A percentile compares a stretch with the other conserved stretches of the same genome.
Evolutionary conservation across 306 rosid genomes (phyloP).

Genomic region (apple (Malus domestica)): DNA sequence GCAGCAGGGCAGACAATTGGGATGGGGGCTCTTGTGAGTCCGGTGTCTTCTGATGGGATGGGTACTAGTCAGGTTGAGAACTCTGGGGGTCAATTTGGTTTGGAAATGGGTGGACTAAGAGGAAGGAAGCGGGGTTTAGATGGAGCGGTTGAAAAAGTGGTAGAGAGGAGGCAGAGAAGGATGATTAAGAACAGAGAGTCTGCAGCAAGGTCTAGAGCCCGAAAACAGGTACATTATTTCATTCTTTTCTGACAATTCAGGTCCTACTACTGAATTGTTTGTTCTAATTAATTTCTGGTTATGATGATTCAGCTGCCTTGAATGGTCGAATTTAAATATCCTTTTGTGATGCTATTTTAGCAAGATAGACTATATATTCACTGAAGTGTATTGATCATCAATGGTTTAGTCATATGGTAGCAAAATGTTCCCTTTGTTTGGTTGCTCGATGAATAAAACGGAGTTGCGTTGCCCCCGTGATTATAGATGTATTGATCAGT

Average conservation of each 20-base stretch:
- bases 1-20: conserved; percentile 35
- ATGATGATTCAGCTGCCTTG: not conserved
- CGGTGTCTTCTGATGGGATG: conserved; percentile 65
- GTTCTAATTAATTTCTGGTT: not conserved
- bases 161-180: conserved; percentile 93
- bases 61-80: conserved; percentile 36
- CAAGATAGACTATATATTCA: not conserved
- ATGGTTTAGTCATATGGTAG: not conserved
- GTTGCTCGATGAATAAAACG: not conserved
- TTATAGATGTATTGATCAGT: not conserved
- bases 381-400: not conserved
- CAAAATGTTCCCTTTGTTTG: not conserved
- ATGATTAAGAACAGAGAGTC: conserved; percentile 97
- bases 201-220: conserved; percentile 93
- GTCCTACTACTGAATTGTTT: not conserved
- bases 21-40: conserved; percentile 44
- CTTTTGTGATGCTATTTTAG: not conserved
- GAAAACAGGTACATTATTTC: conserved; percentile 60
- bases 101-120: conserved; percentile 55
- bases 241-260: not conserved
- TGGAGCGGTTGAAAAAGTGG: conserved; percentile 84
- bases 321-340: not conserved
- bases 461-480: not conserved
- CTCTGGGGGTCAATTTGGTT: conserved; percentile 36
- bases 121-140: conserved; percentile 71